Evolutionary conservation across 306 rosid genomes (phyloP), one percentile per base, ranked within the genome.

Genomic region (Phaseolus lunatus): DNA sequence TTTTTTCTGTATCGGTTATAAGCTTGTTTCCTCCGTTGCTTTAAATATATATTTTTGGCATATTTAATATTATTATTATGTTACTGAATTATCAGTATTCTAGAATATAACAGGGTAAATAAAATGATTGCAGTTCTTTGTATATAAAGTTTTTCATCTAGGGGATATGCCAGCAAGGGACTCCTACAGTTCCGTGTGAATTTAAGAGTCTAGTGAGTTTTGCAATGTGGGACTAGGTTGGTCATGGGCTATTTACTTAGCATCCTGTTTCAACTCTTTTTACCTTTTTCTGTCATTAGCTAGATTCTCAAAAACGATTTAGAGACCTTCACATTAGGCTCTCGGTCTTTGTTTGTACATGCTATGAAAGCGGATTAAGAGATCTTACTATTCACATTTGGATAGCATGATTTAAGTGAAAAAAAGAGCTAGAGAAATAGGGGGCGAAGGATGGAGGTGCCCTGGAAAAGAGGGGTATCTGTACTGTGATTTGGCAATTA

Each of bases 11-110:
- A 27, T 10, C 78, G 45, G 9, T n/a, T 49, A 35, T 58, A 3
- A 15, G 45, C 33, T 4, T 78, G 41, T 70, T 79, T 71, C 39
- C 12, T 45, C 61, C 78, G 48, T 71, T 63, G 47, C 13, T 27
- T 23, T 77, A n/a, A 67, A n/a, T 67, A 24, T 9, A 74, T 14
- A 23, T 67, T 7, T 64, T 58, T 26, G 65, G 67, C 15, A 59
- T 33, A 43, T 23, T 76, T 29, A 64, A 22, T 50, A 15, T 4
- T 73, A 66, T 66, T 20, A 19, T 39, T 66, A 7, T 33, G 14
- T 43, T 44, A 23, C 73, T 7, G 35, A 37, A 12, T 19, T 66
- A 4, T 39, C 71, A 39, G 33, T 50, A 19, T 66, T 66, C 43
- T 5, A 66, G 18, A 65, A 33, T 63, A 33, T 63, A 15, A n/a